A percentile compares a stretch with the other conserved stretches of the same genome.
Evolutionary conservation across 192 early-diverging fungal genomes (phyloP).

Genomic region (Coemansia sp.): DNA sequence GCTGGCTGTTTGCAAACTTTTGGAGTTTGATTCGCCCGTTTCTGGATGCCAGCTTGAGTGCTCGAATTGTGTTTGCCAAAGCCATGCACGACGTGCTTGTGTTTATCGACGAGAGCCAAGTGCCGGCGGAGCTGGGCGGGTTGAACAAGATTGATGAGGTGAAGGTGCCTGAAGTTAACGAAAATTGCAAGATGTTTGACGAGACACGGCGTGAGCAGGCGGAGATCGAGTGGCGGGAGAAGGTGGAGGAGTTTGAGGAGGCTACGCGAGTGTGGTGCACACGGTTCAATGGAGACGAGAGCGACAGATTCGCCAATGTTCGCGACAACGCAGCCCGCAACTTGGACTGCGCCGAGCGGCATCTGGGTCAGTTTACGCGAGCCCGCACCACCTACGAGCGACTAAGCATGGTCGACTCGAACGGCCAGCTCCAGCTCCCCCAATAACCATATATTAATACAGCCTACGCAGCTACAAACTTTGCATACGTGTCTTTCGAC

Average conservation of each 20-base stretch:
- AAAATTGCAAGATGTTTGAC: conserved; percentile 38
- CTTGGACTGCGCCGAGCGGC: conserved; percentile 28
- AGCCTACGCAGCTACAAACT: conserved; percentile 55
- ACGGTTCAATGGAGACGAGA: neutral
- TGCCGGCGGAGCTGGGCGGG: conserved; percentile 36
- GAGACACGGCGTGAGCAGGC: conserved; percentile 21
- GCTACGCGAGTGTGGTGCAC: conserved; percentile 33
- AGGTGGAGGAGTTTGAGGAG: conserved; percentile 26
- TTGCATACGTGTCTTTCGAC: conserved; percentile 75
- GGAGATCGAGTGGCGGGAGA: conserved; percentile 31
- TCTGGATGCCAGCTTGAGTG: conserved; percentile 41
- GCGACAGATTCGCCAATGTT: conserved; percentile 1
- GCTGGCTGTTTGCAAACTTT: conserved; percentile 52
- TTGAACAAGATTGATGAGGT: conserved; percentile 19
- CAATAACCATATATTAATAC: neutral
- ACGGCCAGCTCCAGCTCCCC: conserved; percentile 31
- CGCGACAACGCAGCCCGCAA: conserved; percentile 24
- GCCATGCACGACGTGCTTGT: conserved; percentile 26
- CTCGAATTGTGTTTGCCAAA: conserved; percentile 49
- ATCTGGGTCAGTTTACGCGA: conserved; percentile 27
- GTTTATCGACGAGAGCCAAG: conserved; percentile 42
- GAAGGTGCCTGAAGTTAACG: conserved; percentile 28
- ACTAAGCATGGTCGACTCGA: conserved; percentile 18
- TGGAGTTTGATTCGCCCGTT: conserved; percentile 47
- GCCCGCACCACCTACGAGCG: conserved; percentile 29